Base-by-base conservation (phyloP, 1,284 basidiomycete genomes). In the Malassezia sympodialis region DNA sequence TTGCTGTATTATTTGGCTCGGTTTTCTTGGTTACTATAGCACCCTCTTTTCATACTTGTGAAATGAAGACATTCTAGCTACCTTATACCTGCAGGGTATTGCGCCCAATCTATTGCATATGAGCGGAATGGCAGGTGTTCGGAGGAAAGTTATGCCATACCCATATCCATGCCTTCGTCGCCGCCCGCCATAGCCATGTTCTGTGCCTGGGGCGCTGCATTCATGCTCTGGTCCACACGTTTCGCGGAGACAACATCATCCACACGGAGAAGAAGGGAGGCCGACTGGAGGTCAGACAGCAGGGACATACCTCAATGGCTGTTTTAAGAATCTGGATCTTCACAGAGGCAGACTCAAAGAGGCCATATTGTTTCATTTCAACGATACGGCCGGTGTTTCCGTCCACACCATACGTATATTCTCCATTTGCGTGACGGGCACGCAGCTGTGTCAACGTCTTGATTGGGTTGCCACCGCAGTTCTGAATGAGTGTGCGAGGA, bases 321-420 rank as follows among this genome's bases (percentile, higher is more conserved):
- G 93, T 98, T 82, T 98, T 96, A 72, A 96, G 79, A 17, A 86
- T 96, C 80, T 96, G 93, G 48, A 94, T 86, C 81, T 96, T 96
- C 69, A 99, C 91, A 59, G 88, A 90, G 2, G 91, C 90, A 35
- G 85, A 88, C 78, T 98, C 94, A 65, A 90, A 89, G 54, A 98
- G 78, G 0, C 90, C 90, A 75, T 96, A 94, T 49, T 79, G 78
- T 75, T 89, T 90, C 93, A 96, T 96, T 74, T 96, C 88, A 34
- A 87, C 86, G 39, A 94, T 84, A 76, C 91, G 93, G 40, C 91
- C 93, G 3, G 85, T 89, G 71, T 96, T 87, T 31, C 93, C 93
- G 66, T 98, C 86, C 49, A 98, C 86, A 56, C 93, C 94, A 82
- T 85, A 94, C 40, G 85, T 84, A 75, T 86, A 78, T 69, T 93